Base-by-base conservation (phyloP, 129 eudicot genomes). In the Silybum marianum region DNA sequence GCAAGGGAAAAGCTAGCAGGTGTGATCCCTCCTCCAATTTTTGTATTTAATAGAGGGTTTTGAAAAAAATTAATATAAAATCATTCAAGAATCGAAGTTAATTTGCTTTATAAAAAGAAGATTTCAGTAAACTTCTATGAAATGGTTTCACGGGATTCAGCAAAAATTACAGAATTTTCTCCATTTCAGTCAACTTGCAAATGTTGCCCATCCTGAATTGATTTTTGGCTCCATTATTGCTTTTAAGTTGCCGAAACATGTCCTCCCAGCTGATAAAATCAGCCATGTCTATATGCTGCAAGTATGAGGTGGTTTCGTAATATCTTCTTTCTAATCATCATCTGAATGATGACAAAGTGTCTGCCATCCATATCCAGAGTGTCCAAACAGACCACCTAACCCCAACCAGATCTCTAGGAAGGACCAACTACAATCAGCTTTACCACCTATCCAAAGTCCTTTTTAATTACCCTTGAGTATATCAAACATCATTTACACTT, bases 181-280 rank as follows among this genome's bases (percentile, higher is more conserved):
- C 23, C 66, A 58, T 6, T n/a, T 6, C 23, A 58, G 19, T 58
- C 23, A 58, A 58, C 66, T 58, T 18, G 23, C 18, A 58, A 18
- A 18, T 18, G 66, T 58, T 58, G 2, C 66, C 22, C 66, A 58
- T 58, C 66, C 23, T 18, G n/a, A 1, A n/a, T 58, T 58, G 24
- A 58, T 18, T 6, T 58, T 58, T 58, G 21, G 66, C 66, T 5
- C 66, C n/a, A 14, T 58, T 58, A 58, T 14, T 58, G 66, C 66
- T n/a, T 58, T 74, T 39, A 36, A 65, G 60, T 14, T 77, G n/a
- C 73, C 38, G 14, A 60, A 34, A 36, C n/a, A 58, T 58, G 66
- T 44, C 54, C 54, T 44, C 54, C 66, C 66, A 18, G 66, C 66
- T 58, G 66, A 58, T 58, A 58, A 58, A 58, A 58, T 58, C 66